These are phyloP conservation scores for Pichia sp. DNA, from an alignment of 1,139 yeast species.

Conservation along the genomic window DNA sequence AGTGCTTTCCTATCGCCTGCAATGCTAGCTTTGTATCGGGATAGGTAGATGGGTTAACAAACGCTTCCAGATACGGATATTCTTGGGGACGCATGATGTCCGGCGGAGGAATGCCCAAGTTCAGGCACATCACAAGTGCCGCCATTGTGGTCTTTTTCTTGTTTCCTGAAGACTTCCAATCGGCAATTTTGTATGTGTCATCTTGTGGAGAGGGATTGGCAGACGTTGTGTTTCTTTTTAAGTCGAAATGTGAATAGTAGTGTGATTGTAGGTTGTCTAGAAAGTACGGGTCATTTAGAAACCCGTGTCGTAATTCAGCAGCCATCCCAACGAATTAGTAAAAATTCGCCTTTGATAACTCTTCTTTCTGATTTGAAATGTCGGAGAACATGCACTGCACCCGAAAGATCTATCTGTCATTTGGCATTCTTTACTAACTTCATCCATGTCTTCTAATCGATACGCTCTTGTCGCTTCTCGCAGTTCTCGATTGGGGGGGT, in stretches of 20 bases:
- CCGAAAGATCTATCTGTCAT: not conserved
- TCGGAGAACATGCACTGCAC: not conserved
- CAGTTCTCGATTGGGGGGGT: not conserved
- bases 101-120: conserved; percentile 96
- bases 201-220: conserved; percentile 75
- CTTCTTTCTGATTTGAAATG: not conserved
- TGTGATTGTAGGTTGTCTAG: conserved; percentile 29
- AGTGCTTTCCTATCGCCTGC: conserved; percentile 82
- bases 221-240: conserved; percentile 81
- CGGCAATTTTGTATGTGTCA: conserved; percentile 60
- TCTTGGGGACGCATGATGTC: conserved; percentile 93
- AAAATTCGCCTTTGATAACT: not conserved
- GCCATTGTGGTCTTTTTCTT: conserved; percentile 95
- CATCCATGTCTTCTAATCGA: not conserved
- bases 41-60: conserved; percentile 86
- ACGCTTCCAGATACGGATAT: conserved; percentile 87
- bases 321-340: conserved; percentile 15
- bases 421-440: not conserved
- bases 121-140: conserved; percentile 82
- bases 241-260: conserved; percentile 32
- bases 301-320: conserved; percentile 29
- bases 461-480: not conserved
- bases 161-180: conserved; percentile 89
- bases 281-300: conserved; percentile 28
- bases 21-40: conserved; percentile 88